Base-by-base conservation (phyloP, 2,329 filamentous ascomycete genomes). In the Colletotrichum horii region DNA sequence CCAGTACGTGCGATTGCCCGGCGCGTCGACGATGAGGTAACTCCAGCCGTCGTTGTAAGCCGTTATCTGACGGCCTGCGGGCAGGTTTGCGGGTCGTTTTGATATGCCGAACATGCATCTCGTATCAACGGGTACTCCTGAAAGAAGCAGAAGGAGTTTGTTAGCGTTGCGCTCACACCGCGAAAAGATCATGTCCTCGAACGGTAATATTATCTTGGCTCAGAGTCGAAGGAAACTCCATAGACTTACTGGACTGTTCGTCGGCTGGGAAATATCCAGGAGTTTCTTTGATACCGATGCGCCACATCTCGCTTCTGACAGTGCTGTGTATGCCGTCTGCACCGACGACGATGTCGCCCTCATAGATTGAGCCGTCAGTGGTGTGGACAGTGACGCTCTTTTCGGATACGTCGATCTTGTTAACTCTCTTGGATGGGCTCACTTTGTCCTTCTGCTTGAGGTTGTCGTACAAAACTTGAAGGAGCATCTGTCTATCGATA, bases 321-420 rank as follows among this genome's bases (percentile, higher is more conserved):
- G 73, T 76, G 76, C 86, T 87, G 67, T 86, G 81, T n/a, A 87
- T 81, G 2, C 86, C 86, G 48, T 87, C 86, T 2, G 83, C 82
- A 0, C 86, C 85, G 0, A 87, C 79, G 0, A 87, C 74, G 0
- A 87, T 78, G 30, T 83, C 80, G 2, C 84, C 85, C 2, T 76
- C 55, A 43, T 81, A 83, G 0, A 71, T 38, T 4, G 75, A 70
- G 14, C 85, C 85, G n/a, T 84, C 81, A 4, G 73, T 66, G 1
- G 82, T 84, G 2, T 56, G 76, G 1, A 86, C 85, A 0, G 74
- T 76, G 8, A 85, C 79, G 12, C 56, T 7, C 64, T 71, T 56
- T 3, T 74, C 56, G 3, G 48, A 48, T 2, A 74, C 6, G 6
- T 79, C 77, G 5, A 80, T 38, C 1, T 74, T 61, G 0, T 12